These are phyloP conservation scores for Spatholobus suberectus DNA, from an alignment of 306 rosid species.

Conservation along the genomic window DNA sequence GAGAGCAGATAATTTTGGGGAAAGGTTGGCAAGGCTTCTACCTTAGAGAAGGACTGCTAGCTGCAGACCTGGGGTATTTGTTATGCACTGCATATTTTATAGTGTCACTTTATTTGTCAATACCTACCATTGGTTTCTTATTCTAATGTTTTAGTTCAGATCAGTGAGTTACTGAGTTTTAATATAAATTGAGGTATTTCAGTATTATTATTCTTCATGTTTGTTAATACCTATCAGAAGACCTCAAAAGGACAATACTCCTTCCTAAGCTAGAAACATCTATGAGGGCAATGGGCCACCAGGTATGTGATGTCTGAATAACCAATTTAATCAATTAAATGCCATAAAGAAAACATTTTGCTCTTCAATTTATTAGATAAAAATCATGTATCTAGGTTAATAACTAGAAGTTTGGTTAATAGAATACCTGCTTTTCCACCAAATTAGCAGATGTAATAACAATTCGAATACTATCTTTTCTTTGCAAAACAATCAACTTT, in stretches of 20 bases:
- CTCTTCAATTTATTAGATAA: slow-evolving; percentile 23
- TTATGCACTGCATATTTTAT: background rate
- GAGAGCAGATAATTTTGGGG: background rate
- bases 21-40: background rate
- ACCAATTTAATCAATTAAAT: background rate
- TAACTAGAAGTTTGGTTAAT: slow-evolving; percentile 33
- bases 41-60: background rate
- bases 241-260: slow-evolving; percentile 21
- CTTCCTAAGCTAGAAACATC: slow-evolving; percentile 35
- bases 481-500: slow-evolving; percentile 71
- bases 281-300: background rate
- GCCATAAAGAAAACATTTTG: slow-evolving; percentile 14
- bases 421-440: slow-evolving; percentile 78
- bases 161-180: background rate
- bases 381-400: background rate
- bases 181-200: background rate
- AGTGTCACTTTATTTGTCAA: background rate
- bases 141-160: background rate
- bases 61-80: background rate
- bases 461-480: slow-evolving; percentile 71
- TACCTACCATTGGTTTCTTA: background rate
- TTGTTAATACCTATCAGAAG: background rate
- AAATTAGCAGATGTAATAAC: slow-evolving; percentile 86
- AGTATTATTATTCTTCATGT: background rate
- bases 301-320: slow-evolving; percentile 17